These are phyloP conservation scores for Globisporangium irregulare DNA, from an alignment of 352 stramenopile species.

Conservation along the genomic window DNA sequence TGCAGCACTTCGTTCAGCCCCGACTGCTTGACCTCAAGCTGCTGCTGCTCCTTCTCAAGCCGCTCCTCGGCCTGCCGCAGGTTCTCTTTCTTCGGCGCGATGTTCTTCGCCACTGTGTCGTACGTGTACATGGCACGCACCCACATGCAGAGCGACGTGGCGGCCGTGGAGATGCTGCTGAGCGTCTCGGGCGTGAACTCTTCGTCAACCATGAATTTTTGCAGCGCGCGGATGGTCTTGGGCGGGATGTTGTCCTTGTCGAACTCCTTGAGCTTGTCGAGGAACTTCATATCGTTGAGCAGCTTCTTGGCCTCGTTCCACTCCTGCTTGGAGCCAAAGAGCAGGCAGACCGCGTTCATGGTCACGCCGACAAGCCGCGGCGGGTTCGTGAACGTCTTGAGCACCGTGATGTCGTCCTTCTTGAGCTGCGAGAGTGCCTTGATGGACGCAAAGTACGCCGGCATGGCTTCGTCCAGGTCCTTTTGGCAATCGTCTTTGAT, in stretches of 20 bases:
- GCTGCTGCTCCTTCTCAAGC: slow-evolving; percentile 81
- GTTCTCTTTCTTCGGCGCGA: slow-evolving; percentile 92
- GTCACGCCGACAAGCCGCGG: slow-evolving; percentile 87
- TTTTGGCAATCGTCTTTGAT: slow-evolving; percentile 95
- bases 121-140: slow-evolving; percentile 93
- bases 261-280: slow-evolving; percentile 85
- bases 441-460: slow-evolving; percentile 90
- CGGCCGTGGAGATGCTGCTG: slow-evolving; percentile 86
- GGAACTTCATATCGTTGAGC: slow-evolving; percentile 91
- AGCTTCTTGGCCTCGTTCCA: slow-evolving; percentile 92
- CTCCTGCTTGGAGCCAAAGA: slow-evolving; percentile 87
- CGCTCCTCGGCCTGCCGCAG: slow-evolving; percentile 86
- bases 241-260: slow-evolving; percentile 88
- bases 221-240: slow-evolving; percentile 87
- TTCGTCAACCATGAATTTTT: slow-evolving; percentile 87
- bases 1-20: slow-evolving; percentile 75
- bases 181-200: slow-evolving; percentile 92
- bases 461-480: slow-evolving; percentile 92
- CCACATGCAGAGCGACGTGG: slow-evolving; percentile 94
- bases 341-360: slow-evolving; percentile 91
- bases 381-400: slow-evolving; percentile 92
- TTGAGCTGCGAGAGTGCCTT: slow-evolving; percentile 90
- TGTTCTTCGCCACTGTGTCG: slow-evolving; percentile 92
- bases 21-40: slow-evolving; percentile 87
- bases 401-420: slow-evolving; percentile 90